Percentiles rank a stretch among this genome's conserved stretches.
Conservation (phyloP, 202 grass and related monocot species). For the Eragrostis tef region DNA sequence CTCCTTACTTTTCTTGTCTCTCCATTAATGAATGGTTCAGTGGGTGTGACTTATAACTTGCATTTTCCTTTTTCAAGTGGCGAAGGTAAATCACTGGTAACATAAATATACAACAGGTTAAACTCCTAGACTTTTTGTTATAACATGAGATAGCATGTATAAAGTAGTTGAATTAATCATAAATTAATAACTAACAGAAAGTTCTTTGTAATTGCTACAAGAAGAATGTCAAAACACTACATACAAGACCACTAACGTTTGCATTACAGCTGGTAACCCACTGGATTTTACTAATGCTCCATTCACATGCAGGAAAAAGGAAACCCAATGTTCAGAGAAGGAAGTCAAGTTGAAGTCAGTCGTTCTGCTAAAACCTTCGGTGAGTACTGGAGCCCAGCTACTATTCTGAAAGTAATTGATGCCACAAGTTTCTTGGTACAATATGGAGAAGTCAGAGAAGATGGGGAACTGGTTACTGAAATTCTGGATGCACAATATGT, state of each 20-base stretch:
- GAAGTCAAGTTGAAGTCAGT: conserved; percentile 65
- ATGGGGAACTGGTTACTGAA: conserved; percentile 45
- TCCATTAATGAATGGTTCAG: too few species aligned
- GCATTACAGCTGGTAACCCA: neutral
- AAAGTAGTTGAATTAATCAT: neutral
- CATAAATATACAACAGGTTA: conserved; percentile 1
- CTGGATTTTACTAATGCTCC: neutral
- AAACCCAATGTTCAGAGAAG: conserved; percentile 45
- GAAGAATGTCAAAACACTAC: neutral
- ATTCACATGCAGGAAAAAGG: conserved; percentile 48
- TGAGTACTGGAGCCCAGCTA: conserved; percentile 63
- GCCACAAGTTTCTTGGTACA: conserved; percentile 55
- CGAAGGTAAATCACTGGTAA: neutral
- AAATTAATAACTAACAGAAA: neutral
- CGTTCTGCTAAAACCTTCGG: conserved; percentile 37
- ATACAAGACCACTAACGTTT: neutral
- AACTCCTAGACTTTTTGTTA: neutral
- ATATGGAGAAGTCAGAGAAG: conserved; percentile 45
- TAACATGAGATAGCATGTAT: neutral
- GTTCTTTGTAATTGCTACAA: neutral
- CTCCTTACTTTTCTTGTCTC: too few species aligned
- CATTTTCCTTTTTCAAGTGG: neutral
- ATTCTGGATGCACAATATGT: conserved; percentile 69
- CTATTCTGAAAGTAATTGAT: conserved; percentile 56
- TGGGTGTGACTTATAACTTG: too few species aligned